These are phyloP conservation scores for Kluyveromyces dobzhanskii DNA, from an alignment of 805 yeast genomes.

Conservation along the genomic window DNA sequence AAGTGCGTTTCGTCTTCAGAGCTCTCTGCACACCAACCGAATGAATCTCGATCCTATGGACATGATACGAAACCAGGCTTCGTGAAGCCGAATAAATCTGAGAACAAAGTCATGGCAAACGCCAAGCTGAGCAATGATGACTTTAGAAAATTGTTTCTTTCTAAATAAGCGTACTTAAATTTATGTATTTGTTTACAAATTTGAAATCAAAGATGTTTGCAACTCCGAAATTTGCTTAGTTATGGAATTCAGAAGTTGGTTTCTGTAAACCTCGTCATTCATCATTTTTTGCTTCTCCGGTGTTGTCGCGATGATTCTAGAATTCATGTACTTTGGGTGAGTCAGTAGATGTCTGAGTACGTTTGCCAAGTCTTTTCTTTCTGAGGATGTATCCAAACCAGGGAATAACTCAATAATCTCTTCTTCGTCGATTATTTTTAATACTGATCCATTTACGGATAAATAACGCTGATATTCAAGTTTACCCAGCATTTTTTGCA, in stretches of 20 bases:
- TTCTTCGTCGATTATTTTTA: conserved; percentile 12
- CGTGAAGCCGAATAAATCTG: no score
- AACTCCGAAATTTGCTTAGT: conserved; percentile 45
- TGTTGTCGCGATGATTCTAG: conserved; percentile 57
- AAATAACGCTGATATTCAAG: conserved; percentile 46
- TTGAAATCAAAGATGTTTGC: conserved; percentile 33
- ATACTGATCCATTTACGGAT: conserved; percentile 13
- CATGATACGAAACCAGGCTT: no score
- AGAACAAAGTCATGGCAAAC: neutral
- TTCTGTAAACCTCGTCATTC: conserved; percentile 38
- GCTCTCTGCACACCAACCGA: conserved; percentile 12
- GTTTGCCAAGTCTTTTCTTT: conserved; percentile 49
- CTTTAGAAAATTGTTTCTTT: conserved; percentile 31
- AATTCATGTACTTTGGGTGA: conserved; percentile 76
- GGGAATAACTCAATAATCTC: conserved; percentile 34
- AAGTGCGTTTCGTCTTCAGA: conserved; percentile 30
- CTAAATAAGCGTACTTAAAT: conserved; percentile 8
- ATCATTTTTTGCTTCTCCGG: conserved; percentile 54
- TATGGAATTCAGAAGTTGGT: conserved; percentile 37
- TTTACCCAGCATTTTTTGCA: conserved; percentile 49
- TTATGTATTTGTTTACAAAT: conserved; percentile 3
- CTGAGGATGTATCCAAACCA: conserved; percentile 53
- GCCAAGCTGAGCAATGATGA: conserved; percentile 31
- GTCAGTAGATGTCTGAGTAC: conserved; percentile 66
- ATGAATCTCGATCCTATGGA: no score